Evolutionary conservation across 441 rosid species (phyloP).

Genomic region (Pelargonium cotyledonis): DNA sequence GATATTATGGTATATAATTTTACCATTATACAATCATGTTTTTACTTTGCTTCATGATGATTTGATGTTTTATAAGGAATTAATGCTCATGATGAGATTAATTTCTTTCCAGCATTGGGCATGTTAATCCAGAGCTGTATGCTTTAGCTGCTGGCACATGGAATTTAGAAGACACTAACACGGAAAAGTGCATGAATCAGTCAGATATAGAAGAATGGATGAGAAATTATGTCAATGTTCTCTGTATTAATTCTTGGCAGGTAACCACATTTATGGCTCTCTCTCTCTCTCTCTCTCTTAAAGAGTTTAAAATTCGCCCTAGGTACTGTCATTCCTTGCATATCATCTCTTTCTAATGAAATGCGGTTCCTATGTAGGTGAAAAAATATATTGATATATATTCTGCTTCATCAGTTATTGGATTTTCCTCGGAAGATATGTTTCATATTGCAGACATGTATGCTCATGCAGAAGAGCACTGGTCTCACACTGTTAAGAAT

Average conservation of each 20-base stretch:
- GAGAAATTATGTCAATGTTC: conserved; percentile 55
- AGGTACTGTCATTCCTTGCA: conserved; percentile 3
- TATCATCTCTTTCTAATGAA: conserved; percentile 8
- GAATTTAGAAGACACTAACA: conserved; percentile 34
- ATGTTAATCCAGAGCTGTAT: conserved; percentile 85
- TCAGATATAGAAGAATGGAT: conserved; percentile 48
- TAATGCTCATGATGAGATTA: neutral
- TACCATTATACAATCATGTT: neutral
- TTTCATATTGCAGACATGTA: conserved; percentile 50
- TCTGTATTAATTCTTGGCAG: conserved; percentile 95
- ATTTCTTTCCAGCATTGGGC: conserved; percentile 65
- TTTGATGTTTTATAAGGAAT: neutral
- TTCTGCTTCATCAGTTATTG: conserved; percentile 86
- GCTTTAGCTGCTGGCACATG: conserved; percentile 69
- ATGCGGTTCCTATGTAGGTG: conserved; percentile 42
- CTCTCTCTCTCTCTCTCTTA: neutral
- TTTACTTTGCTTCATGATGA: conserved; percentile 2
- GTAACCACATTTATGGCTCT: conserved; percentile 30
- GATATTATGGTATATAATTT: neutral
- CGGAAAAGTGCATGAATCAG: conserved; percentile 25
- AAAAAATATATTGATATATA: conserved; percentile 87
- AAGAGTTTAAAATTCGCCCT: neutral
- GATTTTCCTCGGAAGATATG: conserved; percentile 86
- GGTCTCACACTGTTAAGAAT: conserved; percentile 38
- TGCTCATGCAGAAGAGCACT: conserved; percentile 53